phyloP scores from a whole-genome alignment of 139 green algal genomes.

The Picochlorum sp. region DNA sequence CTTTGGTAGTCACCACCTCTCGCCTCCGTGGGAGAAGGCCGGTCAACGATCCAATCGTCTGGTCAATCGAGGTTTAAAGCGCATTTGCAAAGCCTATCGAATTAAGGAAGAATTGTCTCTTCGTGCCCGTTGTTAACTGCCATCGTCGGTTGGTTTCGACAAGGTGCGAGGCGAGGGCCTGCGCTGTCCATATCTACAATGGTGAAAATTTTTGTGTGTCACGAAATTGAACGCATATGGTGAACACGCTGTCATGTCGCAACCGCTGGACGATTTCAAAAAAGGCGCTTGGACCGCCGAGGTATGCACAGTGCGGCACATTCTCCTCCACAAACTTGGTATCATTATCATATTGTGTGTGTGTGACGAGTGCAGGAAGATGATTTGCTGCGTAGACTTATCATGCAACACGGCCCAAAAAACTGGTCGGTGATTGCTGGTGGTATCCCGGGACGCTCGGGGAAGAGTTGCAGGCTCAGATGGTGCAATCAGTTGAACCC shows the following conservation, averaged over 20 bases:
- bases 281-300: conserved; percentile 71
- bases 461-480: conserved; percentile 77
- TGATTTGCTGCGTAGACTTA: conserved; percentile 40
- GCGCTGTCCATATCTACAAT: no score
- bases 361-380: conserved; percentile 56
- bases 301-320: conserved; percentile 10
- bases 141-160: no score
- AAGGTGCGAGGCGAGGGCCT: no score
- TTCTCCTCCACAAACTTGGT: neutral
- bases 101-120: no score
- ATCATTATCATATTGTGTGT: neutral
- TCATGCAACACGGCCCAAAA: conserved; percentile 51
- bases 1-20: no score
- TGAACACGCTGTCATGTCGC: neutral
- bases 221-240: no score
- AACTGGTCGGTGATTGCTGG: conserved; percentile 78
- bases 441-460: conserved; percentile 61
- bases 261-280: conserved; percentile 42
- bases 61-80: no score
- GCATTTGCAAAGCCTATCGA: no score
- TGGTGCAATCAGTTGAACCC: conserved; percentile 83
- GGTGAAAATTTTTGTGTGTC: no score
- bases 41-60: no score
- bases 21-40: no score
- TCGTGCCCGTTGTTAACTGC: no score